phyloP scores from a whole-genome alignment of 1,139 yeast genomes.

The Hemisphaericaspora xylanilytica region DNA sequence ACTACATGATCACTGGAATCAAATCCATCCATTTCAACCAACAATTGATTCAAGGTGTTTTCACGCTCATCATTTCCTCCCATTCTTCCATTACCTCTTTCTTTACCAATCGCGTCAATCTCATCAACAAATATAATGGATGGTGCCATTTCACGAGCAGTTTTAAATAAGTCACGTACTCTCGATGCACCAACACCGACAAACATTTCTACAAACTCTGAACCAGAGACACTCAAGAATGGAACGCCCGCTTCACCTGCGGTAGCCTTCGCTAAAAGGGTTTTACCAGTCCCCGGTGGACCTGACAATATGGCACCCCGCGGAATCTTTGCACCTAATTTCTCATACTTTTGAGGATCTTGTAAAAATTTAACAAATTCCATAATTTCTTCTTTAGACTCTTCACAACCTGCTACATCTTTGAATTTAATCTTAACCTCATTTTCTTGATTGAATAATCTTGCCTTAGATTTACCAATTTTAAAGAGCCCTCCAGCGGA shows the following conservation, averaged over 20 bases:
- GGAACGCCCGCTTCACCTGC: slow-evolving; percentile 89
- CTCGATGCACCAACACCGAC: slow-evolving; percentile 84
- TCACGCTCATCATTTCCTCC: slow-evolving; percentile 81
- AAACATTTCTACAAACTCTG: slow-evolving; percentile 80
- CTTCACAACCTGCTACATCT: slow-evolving; percentile 83
- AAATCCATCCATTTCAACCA: slow-evolving; percentile 86
- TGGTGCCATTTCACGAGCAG: slow-evolving; percentile 80
- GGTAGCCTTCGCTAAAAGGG: slow-evolving; percentile 75
- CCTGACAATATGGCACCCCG: slow-evolving; percentile 82
- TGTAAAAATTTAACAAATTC: slow-evolving; percentile 79
- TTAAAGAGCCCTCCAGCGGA: slow-evolving; percentile 60
- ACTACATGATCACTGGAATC: slow-evolving; percentile 73
- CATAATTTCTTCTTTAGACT: slow-evolving; percentile 81
- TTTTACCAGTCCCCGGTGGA: slow-evolving; percentile 88
- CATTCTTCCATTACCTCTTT: slow-evolving; percentile 63
- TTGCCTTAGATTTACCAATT: slow-evolving; percentile 68
- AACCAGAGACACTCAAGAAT: slow-evolving; percentile 77
- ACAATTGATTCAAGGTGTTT: slow-evolving; percentile 71
- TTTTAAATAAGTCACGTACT: slow-evolving; percentile 76
- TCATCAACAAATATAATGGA: slow-evolving; percentile 79
- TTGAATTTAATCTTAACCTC: slow-evolving; percentile 70
- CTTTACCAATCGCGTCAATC: slow-evolving; percentile 83
- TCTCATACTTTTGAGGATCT: slow-evolving; percentile 70
- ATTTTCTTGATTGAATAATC: slow-evolving; percentile 66
- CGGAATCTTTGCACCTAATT: slow-evolving; percentile 78